phyloP scores from a whole-genome alignment of 192 early-diverging fungal species.

The Obelidium mucronatum region DNA sequence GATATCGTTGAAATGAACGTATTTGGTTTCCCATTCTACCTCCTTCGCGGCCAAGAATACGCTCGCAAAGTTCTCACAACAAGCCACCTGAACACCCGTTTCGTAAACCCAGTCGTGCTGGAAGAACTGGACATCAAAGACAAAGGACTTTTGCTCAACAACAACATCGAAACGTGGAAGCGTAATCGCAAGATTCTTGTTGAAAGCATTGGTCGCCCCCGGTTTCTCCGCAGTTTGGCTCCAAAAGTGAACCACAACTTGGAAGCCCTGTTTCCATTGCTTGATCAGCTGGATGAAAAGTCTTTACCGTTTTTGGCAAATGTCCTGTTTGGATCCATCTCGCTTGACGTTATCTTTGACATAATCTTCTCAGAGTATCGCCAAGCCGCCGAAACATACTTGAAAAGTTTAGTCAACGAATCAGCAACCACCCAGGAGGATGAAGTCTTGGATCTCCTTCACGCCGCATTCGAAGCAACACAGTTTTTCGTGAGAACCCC shows the following conservation, averaged over 20 bases:
- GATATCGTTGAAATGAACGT: too few relatives aligned
- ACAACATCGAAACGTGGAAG: neutral
- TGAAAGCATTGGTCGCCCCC: neutral
- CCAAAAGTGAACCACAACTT: neutral
- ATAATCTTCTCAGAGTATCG: neutral
- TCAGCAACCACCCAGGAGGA: too few relatives aligned
- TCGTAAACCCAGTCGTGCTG: too few relatives aligned
- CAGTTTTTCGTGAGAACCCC: too few relatives aligned
- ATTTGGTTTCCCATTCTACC: too few relatives aligned
- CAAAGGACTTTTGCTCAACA: constrained; percentile 5
- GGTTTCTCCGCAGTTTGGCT: neutral
- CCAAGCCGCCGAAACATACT: neutral
- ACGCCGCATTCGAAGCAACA: too few relatives aligned
- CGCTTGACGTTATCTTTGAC: neutral
- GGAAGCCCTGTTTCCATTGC: neutral
- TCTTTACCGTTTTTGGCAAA: neutral
- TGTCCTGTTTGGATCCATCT: neutral
- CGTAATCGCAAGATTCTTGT: neutral
- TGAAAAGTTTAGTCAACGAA: too few relatives aligned
- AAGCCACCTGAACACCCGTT: too few relatives aligned
- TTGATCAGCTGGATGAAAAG: neutral
- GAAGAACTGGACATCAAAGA: too few relatives aligned
- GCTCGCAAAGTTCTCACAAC: too few relatives aligned
- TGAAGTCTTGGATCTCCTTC: too few relatives aligned
- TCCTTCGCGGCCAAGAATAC: too few relatives aligned